Evolutionary conservation across 106 monocot species (phyloP), one percentile per base, ranked within the genome.

Genomic region (Gastrodia elata): DNA sequence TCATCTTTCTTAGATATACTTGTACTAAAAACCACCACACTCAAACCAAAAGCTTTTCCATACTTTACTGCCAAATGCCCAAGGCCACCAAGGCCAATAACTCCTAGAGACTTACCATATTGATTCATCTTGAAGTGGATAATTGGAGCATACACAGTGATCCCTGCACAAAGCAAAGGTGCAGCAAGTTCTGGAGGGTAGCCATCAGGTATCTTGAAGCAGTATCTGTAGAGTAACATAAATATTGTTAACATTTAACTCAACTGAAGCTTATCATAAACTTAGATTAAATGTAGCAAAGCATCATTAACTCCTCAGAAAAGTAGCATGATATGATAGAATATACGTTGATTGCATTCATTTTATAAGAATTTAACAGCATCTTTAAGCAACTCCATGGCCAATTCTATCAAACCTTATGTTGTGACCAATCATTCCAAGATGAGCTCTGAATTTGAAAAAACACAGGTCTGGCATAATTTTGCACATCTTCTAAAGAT

Each of bases 51-150:
- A 24, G 88, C 87, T 83, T 92, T 92, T n/a, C 92, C 96, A 77
- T 90, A 92, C 69, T 90, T 90, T 0, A 96, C 92, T 0, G 89
- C 96, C 87, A 92, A 81, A 80, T 92, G 96, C 2, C 96, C 92
- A 30, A 96, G 86, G 26, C 95, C 95, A 32, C 92, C 96, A 30
- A 96, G 82, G 16, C 96, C 96, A 61, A 96, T 84, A 34, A 92
- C 90, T 3, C 96, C 96, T 44, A 96, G 89, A 71, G 92, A 89
- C 72, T 96, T 96, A 15, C 96, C 96, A 25, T 87, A 82, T 76
- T 96, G 88, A 64, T 92, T 90, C 89, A 96, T 90, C 34, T 83
- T 84, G 77, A 92, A 87, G 34, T 77, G 84, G 24, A 87, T 86
- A 85, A 96, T 96, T 18, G 96, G 96, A 57, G 80, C 67, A 65